These are phyloP conservation scores for Thraustochytrium striatum DNA, from an alignment of 352 stramenopile genomes.

Conservation along the genomic window DNA sequence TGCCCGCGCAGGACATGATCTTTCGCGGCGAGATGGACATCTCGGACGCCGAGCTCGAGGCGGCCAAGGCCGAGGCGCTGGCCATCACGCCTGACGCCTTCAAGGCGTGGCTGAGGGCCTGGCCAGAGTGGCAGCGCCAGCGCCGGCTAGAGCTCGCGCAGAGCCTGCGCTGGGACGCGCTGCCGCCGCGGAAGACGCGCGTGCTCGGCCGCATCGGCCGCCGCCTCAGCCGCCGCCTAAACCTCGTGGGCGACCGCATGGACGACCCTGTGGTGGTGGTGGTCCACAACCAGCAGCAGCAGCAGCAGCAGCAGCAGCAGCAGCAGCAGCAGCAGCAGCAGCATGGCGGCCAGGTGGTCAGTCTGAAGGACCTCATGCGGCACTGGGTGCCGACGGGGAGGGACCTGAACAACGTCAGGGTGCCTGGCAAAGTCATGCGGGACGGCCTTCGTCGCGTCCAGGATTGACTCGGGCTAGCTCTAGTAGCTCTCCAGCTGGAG, in stretches of 20 bases:
- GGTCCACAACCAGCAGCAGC: no score
- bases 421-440: no score
- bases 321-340: no score
- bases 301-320: no score
- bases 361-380: no score
- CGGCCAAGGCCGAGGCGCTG: not conserved
- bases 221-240: no score
- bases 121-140: slow-evolving; percentile 25
- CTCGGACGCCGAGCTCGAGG: not conserved
- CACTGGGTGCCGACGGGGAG: no score
- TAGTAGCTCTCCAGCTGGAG: no score
- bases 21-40: not conserved
- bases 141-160: not conserved
- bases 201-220: slow-evolving; percentile 11
- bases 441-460: no score
- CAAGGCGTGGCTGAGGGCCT: not conserved
- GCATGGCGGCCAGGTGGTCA: no score
- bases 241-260: slow-evolving; percentile 13
- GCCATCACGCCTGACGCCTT: not conserved
- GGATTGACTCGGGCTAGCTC: no score
- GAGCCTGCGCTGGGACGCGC: not conserved
- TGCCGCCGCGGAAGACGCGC: not conserved
- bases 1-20: not conserved
- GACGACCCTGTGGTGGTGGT: slow-evolving; percentile 14
- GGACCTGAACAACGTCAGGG: no score